A percentile compares a stretch with the other conserved stretches of the same genome.
Evolutionary conservation across 305 asterid species (phyloP).

Genomic region (Fraxinus ornus): DNA sequence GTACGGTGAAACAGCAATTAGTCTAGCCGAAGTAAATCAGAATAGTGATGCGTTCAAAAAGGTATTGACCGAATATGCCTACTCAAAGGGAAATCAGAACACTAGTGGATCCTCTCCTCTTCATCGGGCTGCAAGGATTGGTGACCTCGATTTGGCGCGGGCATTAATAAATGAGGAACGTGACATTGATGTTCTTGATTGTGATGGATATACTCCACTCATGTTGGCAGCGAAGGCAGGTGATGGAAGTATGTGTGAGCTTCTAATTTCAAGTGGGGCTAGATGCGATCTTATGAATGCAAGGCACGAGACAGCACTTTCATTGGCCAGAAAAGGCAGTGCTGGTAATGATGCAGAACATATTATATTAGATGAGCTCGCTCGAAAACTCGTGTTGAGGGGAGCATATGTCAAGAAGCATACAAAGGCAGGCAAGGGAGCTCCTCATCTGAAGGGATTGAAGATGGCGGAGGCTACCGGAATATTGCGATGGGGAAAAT

Average conservation of each 20-base stretch:
- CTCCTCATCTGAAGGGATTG: conserved; percentile 52
- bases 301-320: conserved; percentile 54
- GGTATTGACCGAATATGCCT: conserved; percentile 36
- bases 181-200: conserved; percentile 38
- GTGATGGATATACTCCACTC: conserved; percentile 58
- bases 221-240: conserved; percentile 71
- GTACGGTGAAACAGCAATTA: conserved; percentile 57
- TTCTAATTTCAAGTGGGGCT: conserved; percentile 49
- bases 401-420: conserved; percentile 62
- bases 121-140: conserved; percentile 43
- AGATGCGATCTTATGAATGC: conserved; percentile 38
- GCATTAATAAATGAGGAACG: conserved; percentile 24
- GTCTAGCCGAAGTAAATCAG: conserved; percentile 47
- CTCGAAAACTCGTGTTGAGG: conserved; percentile 45
- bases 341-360: conserved; percentile 37
- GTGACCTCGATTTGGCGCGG: conserved; percentile 32
- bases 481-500: conserved; percentile 63
- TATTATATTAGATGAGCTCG: conserved; percentile 53
- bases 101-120: conserved; percentile 28
- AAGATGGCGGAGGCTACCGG: conserved; percentile 56
- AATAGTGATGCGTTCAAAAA: conserved; percentile 50
- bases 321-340: conserved; percentile 35
- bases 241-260: conserved; percentile 48
- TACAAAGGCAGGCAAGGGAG: conserved; percentile 60
- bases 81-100: conserved; percentile 14